phyloP scores from a whole-genome alignment of 176 grass and related monocot genomes.

The Triticum monococcum region DNA sequence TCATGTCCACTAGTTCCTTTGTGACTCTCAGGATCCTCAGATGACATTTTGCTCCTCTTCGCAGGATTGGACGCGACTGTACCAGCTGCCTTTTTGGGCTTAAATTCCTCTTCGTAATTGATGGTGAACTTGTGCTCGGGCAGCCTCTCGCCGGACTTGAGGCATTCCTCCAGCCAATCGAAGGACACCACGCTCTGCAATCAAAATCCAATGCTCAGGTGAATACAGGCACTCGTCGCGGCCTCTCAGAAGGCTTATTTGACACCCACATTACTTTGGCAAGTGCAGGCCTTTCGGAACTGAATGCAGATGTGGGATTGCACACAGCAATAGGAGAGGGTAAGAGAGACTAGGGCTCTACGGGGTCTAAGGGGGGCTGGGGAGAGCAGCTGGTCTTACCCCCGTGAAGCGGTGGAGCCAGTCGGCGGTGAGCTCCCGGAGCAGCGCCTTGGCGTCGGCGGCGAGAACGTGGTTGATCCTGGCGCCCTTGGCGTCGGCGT shows the following conservation, averaged over 20 bases:
- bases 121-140: constrained; percentile 52
- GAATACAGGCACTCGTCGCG: neutral
- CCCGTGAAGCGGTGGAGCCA: constrained; percentile 60
- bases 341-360: neutral
- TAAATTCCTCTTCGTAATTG: constrained; percentile 50
- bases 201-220: neutral
- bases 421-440: constrained; percentile 47
- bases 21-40: neutral
- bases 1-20: neutral
- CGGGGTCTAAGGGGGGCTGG: neutral
- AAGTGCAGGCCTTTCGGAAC: neutral
- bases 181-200: constrained; percentile 58
- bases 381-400: constrained; percentile 33
- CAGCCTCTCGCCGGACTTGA: constrained; percentile 65
- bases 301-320: neutral
- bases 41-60: constrained; percentile 49
- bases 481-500: constrained; percentile 36
- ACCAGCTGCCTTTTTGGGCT: constrained; percentile 16
- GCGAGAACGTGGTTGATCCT: constrained; percentile 72
- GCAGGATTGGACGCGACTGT: neutral
- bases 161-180: constrained; percentile 77
- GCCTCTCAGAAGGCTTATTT: neutral
- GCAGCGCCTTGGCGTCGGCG: constrained; percentile 51
- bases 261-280: neutral
- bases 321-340: neutral